A percentile compares a stretch with the other conserved stretches of the same genome.
Evolutionary conservation across 2,329 filamentous ascomycete species (phyloP).

Genomic region (Penicillium sp.): DNA sequence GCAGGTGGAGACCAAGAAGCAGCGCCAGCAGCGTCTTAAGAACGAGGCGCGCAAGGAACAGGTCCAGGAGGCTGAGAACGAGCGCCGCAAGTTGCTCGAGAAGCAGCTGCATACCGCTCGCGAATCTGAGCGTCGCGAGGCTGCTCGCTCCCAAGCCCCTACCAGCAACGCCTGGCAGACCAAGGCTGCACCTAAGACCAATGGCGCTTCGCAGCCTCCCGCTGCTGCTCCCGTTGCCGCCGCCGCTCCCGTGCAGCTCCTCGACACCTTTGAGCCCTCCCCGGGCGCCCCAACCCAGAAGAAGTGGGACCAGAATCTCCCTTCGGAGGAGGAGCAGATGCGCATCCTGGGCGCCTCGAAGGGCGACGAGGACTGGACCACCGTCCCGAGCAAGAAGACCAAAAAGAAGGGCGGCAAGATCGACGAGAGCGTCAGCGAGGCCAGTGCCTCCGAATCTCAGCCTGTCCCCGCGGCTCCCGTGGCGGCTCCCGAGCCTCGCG

Average conservation of each 20-base stretch:
- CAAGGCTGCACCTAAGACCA: constrained; percentile 33
- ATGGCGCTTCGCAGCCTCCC: constrained; percentile 19
- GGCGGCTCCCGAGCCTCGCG: constrained; percentile 32
- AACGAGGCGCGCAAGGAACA: constrained; percentile 73
- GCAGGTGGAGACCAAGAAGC: constrained; percentile 84
- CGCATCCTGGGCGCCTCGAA: constrained; percentile 48
- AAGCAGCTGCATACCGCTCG: constrained; percentile 79
- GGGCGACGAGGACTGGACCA: constrained; percentile 59
- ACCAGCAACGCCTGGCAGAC: constrained; percentile 55
- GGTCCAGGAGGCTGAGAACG: constrained; percentile 73
- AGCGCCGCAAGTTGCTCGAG: constrained; percentile 73
- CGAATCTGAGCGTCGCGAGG: constrained; percentile 78
- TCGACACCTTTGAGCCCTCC: constrained; percentile 45
- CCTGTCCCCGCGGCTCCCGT: constrained; percentile 23
- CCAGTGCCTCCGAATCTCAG: constrained; percentile 39
- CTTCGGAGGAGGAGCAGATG: constrained; percentile 62
- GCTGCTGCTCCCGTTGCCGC: constrained; percentile 11
- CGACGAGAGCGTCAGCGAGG: constrained; percentile 47
- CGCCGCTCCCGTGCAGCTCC: constrained; percentile 29
- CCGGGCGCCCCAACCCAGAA: constrained; percentile 25
- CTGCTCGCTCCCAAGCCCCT: constrained; percentile 49
- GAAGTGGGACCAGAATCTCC: constrained; percentile 50
- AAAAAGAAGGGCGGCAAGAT: constrained; percentile 47
- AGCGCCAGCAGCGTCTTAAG: constrained; percentile 89
- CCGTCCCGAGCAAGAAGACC: constrained; percentile 59